Percentiles rank a stretch among this genome's conserved stretches.
These are phyloP conservation scores for Diaporthe sp. DNA, from an alignment of 2,329 filamentous ascomycete genomes.

Conservation along the genomic window DNA sequence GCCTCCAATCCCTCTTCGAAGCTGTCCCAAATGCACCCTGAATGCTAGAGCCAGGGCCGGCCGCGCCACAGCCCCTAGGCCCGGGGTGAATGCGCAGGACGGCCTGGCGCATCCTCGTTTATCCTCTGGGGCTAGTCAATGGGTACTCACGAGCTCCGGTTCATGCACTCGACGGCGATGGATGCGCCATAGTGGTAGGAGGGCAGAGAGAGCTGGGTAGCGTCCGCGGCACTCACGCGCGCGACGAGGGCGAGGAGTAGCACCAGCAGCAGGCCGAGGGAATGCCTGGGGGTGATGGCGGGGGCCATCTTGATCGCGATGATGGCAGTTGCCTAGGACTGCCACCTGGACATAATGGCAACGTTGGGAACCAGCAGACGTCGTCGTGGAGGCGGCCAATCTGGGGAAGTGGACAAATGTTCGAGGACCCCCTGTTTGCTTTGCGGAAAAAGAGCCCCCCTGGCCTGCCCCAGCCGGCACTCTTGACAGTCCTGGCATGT, in stretches of 20 bases:
- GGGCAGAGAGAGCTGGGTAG: constrained; percentile 58
- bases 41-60: background rate
- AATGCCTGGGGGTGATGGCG: constrained; percentile 10
- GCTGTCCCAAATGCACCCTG: background rate
- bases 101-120: background rate
- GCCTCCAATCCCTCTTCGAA: background rate
- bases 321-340: constrained; percentile 12
- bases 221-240: constrained; percentile 32
- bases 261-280: constrained; percentile 30
- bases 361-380: background rate
- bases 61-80: background rate
- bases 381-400: constrained; percentile 8
- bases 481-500: background rate
- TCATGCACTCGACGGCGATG: constrained; percentile 79
- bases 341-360: constrained; percentile 29
- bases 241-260: constrained; percentile 16
- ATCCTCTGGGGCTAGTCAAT: background rate
- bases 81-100: background rate
- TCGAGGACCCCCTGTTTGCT: background rate
- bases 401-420: constrained; percentile 24
- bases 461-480: background rate
- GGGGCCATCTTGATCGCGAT: constrained; percentile 28
- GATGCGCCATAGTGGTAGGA: constrained; percentile 75
- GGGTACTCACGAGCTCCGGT: constrained; percentile 73
- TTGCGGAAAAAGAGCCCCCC: constrained; percentile 2